These are phyloP conservation scores for Jaltomata sinuosa DNA, from an alignment of 257 asterid species.

Conservation along the genomic window DNA sequence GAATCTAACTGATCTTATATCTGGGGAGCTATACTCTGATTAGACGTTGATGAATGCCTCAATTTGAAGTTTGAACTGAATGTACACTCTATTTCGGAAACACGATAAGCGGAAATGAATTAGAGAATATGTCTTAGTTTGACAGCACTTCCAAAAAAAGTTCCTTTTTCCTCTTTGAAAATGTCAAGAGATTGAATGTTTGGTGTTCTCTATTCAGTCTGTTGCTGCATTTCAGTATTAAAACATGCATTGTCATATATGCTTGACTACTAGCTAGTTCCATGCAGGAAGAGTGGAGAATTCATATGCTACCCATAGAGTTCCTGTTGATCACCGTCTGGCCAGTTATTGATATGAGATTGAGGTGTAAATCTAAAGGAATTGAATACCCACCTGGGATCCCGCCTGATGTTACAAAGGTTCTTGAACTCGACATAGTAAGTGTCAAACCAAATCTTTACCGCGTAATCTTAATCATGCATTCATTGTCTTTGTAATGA, in stretches of 20 bases:
- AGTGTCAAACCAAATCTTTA: conserved; percentile 14
- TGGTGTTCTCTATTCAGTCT: background rate
- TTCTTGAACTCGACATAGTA: conserved; percentile 86
- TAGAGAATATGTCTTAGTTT: background rate
- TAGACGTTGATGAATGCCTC: background rate
- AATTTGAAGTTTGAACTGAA: background rate
- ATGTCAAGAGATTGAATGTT: background rate
- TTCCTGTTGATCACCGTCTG: conserved; percentile 64
- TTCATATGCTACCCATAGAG: conserved; percentile 84
- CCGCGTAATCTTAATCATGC: background rate
- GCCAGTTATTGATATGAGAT: conserved; percentile 82
- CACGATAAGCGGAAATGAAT: background rate
- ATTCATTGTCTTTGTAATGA: background rate
- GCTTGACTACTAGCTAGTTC: background rate
- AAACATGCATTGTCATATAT: background rate
- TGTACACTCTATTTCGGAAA: background rate
- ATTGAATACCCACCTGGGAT: conserved; percentile 63
- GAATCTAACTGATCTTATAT: background rate
- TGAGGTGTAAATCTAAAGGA: conserved; percentile 66
- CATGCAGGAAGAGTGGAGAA: conserved; percentile 90
- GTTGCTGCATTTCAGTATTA: background rate
- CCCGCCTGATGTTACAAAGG: conserved; percentile 55
- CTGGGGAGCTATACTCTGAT: background rate
- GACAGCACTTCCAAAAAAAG: background rate
- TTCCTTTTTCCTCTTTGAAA: background rate